Conservation (phyloP, 2,329 filamentous ascomycete species). For the Claviceps lovelessii region DNA sequence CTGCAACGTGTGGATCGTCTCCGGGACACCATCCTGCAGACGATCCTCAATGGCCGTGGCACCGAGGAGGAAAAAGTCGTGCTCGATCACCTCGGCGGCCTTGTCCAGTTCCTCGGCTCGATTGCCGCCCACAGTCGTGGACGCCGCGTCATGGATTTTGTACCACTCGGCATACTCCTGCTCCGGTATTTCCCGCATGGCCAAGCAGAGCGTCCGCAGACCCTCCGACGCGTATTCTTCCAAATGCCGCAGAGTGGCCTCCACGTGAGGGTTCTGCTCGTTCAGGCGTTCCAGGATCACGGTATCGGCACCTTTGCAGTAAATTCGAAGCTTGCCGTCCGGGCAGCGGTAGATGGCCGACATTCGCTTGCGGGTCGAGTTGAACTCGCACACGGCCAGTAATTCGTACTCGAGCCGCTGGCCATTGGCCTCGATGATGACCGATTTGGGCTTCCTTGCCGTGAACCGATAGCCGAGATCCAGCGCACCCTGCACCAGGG, state of each 20-base stretch:
- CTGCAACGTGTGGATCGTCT: constrained; percentile 94
- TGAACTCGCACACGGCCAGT: constrained; percentile 96
- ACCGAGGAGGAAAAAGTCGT: constrained; percentile 77
- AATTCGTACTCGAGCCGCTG: constrained; percentile 72
- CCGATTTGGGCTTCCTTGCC: constrained; percentile 75
- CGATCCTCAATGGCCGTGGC: constrained; percentile 96
- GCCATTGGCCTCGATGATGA: constrained; percentile 67
- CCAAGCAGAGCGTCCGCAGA: constrained; percentile 82
- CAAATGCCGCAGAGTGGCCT: constrained; percentile 83
- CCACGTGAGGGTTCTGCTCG: constrained; percentile 71
- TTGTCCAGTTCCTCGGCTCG: constrained; percentile 93
- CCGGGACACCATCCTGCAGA: constrained; percentile 90
- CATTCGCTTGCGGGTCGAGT: constrained; percentile 88
- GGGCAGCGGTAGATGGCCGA: constrained; percentile 94
- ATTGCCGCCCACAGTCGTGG: constrained; percentile 82
- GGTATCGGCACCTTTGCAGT: constrained; percentile 94
- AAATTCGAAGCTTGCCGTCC: constrained; percentile 85
- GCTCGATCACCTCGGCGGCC: constrained; percentile 88
- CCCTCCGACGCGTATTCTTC: constrained; percentile 97
- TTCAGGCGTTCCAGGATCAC: constrained; percentile 87
- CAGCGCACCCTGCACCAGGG: constrained; percentile 84
- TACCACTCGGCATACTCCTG: constrained; percentile 80
- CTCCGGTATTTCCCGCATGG: constrained; percentile 85
- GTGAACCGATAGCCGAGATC: constrained; percentile 77
- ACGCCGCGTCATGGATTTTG: constrained; percentile 71